Evolutionary conservation across 2,329 filamentous ascomycete species (phyloP).

Genomic region (Diplocarpon mali): DNA sequence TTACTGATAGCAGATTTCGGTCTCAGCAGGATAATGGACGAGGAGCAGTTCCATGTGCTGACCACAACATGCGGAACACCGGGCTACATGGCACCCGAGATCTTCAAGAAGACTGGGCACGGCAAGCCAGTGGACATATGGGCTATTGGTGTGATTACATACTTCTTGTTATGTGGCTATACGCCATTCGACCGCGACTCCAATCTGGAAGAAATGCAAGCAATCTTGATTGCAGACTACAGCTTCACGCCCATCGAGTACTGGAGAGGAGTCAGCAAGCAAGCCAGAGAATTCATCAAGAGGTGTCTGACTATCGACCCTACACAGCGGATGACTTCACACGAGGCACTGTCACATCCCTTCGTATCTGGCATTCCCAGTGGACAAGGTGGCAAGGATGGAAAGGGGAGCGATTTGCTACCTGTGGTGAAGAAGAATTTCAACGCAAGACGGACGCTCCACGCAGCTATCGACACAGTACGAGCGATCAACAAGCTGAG

Average conservation of each 20-base stretch:
- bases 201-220: slow-evolving; percentile 99
- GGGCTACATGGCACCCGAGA: slow-evolving; percentile 98
- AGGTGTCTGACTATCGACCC: slow-evolving; percentile 87
- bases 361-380: slow-evolving; percentile 45
- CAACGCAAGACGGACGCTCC: slow-evolving; percentile 56
- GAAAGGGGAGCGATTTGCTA: slow-evolving; percentile 50
- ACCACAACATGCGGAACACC: slow-evolving; percentile 97
- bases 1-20: slow-evolving; percentile 96
- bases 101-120: slow-evolving; percentile 97
- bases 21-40: slow-evolving; percentile 93
- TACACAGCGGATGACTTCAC: slow-evolving; percentile 76
- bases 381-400: slow-evolving; percentile 31
- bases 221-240: slow-evolving; percentile 93
- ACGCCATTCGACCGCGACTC: slow-evolving; percentile 96
- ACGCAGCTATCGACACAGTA: slow-evolving; percentile 61
- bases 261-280: slow-evolving; percentile 84
- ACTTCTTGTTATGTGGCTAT: slow-evolving; percentile 95
- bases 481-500: slow-evolving; percentile 61
- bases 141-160: slow-evolving; percentile 97
- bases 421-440: slow-evolving; percentile 66
- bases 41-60: slow-evolving; percentile 94
- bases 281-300: slow-evolving; percentile 85
- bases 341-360: slow-evolving; percentile 59
- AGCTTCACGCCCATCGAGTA: slow-evolving; percentile 90
- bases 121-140: slow-evolving; percentile 97